These are phyloP conservation scores for Endocladia muricata DNA, from an alignment of 31 red algal species.

Conservation along the genomic window DNA sequence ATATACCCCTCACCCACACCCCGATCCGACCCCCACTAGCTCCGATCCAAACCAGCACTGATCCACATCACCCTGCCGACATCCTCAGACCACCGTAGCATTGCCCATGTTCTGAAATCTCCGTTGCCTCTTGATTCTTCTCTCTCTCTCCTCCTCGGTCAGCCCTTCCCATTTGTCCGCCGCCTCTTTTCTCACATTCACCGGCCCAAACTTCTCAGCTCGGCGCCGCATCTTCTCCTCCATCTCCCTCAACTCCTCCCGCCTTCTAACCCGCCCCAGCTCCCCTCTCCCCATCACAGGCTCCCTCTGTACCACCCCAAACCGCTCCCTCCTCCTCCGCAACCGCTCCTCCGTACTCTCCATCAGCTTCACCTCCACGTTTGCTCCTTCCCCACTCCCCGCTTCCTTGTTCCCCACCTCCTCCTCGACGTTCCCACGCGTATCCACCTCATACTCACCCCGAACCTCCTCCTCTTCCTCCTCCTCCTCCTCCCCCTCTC, in stretches of 20 bases:
- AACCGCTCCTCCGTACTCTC: conserved; percentile 29
- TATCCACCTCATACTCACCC: background rate
- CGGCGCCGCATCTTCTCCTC: conserved; percentile 29
- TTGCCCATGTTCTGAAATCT: conserved; percentile 40
- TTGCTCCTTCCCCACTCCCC: background rate
- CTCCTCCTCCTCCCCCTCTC: background rate
- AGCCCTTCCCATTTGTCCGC: background rate
- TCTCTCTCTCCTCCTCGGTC: conserved; percentile 34
- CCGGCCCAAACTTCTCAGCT: conserved; percentile 31
- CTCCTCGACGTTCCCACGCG: background rate
- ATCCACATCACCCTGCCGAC: background rate
- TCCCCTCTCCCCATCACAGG: background rate
- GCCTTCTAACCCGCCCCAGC: background rate
- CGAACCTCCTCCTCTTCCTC: background rate
- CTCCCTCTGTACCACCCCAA: conserved; percentile 13
- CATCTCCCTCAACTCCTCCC: background rate
- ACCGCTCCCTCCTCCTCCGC: conserved; percentile 35
- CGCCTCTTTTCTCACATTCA: background rate
- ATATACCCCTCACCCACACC: too few relatives aligned
- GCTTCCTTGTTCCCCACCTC: background rate
- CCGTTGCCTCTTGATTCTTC: conserved; percentile 39
- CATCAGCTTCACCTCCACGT: too few relatives aligned
- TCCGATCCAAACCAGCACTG: background rate
- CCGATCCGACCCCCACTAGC: background rate
- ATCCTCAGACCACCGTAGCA: background rate